Conservation (phyloP, 495 filamentous ascomycete genomes). For the Viridothelium virens region DNA sequence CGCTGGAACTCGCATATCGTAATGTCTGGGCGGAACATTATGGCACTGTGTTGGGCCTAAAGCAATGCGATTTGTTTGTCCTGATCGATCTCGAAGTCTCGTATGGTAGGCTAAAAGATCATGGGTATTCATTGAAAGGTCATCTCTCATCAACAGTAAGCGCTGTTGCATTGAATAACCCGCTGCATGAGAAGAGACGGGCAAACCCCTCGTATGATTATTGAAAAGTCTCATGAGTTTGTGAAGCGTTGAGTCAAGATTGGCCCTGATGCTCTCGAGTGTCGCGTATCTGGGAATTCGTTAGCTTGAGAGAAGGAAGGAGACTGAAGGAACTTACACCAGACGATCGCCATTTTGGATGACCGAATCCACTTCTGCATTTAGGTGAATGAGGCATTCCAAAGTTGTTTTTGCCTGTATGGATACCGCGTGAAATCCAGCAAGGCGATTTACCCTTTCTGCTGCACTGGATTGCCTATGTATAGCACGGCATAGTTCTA, state of each 20-base stretch:
- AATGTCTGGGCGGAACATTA: not conserved
- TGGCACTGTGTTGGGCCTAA: not conserved
- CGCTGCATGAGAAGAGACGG: not conserved
- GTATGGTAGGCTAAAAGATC: not conserved
- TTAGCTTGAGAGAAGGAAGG: not conserved
- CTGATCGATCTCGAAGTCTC: not conserved
- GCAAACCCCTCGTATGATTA: not conserved
- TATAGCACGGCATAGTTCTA: not conserved
- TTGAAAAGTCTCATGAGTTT: not conserved
- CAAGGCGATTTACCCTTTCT: not conserved
- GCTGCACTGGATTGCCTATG: not conserved
- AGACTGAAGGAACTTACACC: not conserved
- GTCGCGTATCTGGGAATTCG: not conserved
- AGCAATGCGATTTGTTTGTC: not conserved
- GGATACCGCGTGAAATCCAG: slow-evolving; percentile 2
- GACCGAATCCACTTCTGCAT: not conserved
- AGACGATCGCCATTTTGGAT: not conserved
- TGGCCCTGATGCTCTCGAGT: not conserved
- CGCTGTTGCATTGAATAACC: not conserved
- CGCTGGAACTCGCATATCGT: not conserved
- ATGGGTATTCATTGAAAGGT: slow-evolving; percentile 4
- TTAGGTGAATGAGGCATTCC: not conserved
- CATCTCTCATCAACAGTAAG: not conserved
- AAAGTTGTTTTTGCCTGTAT: slow-evolving; percentile 2
- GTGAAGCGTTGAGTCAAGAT: not conserved